Conservation (phyloP, 108 stramenopile species). For the Cyclostephanos invisitatus region DNA sequence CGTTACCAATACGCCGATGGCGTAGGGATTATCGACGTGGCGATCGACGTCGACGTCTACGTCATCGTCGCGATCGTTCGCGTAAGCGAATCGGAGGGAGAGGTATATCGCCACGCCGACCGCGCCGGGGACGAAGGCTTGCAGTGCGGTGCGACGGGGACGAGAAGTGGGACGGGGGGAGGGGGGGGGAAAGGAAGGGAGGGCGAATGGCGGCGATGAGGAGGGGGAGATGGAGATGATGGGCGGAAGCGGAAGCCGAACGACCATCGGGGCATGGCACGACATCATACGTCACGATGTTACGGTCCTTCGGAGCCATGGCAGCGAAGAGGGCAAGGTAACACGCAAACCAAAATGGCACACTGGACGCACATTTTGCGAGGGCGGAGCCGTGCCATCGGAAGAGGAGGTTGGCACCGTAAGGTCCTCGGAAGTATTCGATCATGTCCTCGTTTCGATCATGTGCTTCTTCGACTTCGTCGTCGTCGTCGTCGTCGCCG, state of each 20-base stretch:
- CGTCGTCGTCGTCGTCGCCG: too few species aligned
- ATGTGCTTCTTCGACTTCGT: too few species aligned
- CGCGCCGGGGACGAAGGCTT: conserved; percentile 58
- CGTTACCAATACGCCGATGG: conserved; percentile 63
- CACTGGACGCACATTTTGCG: neutral
- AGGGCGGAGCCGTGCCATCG: conserved; percentile 68
- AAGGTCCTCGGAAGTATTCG: conserved; percentile 61
- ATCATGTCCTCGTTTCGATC: too few species aligned
- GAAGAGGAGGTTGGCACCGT: conserved; percentile 61
- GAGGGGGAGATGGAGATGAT: too few species aligned
- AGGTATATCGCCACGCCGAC: conserved; percentile 53
- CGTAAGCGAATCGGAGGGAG: conserved; percentile 27
- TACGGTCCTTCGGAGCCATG: too few species aligned
- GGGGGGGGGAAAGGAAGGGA: conserved; percentile 10
- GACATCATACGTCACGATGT: too few species aligned
- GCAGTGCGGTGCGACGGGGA: too few species aligned
- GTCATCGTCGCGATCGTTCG: neutral
- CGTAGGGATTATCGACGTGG: conserved; percentile 66
- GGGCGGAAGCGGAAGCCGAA: too few species aligned
- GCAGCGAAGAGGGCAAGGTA: too few species aligned
- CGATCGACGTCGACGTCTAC: neutral
- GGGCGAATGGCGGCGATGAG: neutral
- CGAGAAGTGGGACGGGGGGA: conserved; percentile 16
- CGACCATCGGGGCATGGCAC: too few species aligned
- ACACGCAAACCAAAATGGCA: too few species aligned